These are phyloP conservation scores for Ciborinia camelliae DNA, from an alignment of 2,329 filamentous ascomycete species.

Conservation along the genomic window DNA sequence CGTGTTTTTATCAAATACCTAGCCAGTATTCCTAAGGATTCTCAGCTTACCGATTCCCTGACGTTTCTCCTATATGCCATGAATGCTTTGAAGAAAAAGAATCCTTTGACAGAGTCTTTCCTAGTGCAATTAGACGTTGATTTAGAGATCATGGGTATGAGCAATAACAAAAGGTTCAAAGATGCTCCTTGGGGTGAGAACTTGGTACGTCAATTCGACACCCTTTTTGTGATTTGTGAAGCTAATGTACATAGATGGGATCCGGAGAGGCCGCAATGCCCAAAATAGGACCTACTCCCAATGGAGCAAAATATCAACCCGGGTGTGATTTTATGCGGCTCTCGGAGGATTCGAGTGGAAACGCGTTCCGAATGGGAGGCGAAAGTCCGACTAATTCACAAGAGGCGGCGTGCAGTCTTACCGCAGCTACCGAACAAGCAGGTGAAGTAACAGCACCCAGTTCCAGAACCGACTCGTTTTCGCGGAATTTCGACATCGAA, in stretches of 20 bases:
- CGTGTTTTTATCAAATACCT: slow-evolving; percentile 94
- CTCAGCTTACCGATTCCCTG: slow-evolving; percentile 73
- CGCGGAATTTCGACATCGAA: slow-evolving; percentile 13
- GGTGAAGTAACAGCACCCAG: slow-evolving; percentile 6
- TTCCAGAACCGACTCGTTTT: slow-evolving; percentile 18
- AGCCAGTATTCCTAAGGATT: slow-evolving; percentile 88
- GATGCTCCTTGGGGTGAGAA: slow-evolving; percentile 46
- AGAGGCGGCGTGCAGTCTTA: background rate
- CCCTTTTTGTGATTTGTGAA: slow-evolving; percentile 18
- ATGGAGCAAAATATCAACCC: slow-evolving; percentile 14
- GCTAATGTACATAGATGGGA: slow-evolving; percentile 31
- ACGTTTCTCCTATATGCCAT: slow-evolving; percentile 88
- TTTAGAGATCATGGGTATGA: slow-evolving; percentile 67
- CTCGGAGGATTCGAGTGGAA: background rate
- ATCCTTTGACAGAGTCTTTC: slow-evolving; percentile 91
- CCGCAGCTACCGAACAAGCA: background rate
- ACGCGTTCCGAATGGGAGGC: background rate
- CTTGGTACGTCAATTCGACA: slow-evolving; percentile 30
- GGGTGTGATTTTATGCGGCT: slow-evolving; percentile 25
- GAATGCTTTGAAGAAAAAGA: slow-evolving; percentile 81
- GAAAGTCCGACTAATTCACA: background rate
- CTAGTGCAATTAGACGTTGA: slow-evolving; percentile 91
- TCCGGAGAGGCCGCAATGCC: slow-evolving; percentile 20
- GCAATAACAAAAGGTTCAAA: slow-evolving; percentile 53
- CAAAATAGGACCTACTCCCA: slow-evolving; percentile 11